Evolutionary conservation across 441 rosid genomes (phyloP).

Genomic region (Theobroma grandiflorum): DNA sequence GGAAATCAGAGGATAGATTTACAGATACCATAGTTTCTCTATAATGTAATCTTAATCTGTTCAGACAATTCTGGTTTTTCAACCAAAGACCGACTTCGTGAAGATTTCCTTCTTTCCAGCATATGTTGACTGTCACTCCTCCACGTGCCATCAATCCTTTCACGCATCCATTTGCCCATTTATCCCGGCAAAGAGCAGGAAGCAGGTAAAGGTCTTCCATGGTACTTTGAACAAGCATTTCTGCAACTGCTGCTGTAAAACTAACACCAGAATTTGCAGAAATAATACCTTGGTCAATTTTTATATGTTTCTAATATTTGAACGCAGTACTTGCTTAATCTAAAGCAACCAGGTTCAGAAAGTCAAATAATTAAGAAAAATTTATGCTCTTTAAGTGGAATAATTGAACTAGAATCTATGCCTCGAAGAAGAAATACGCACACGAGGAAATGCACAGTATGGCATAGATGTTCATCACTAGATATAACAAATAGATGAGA

Average conservation of each 20-base stretch:
- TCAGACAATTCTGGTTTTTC: slow-evolving; percentile 37
- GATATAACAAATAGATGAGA: neutral
- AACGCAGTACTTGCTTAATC: neutral
- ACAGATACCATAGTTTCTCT: slow-evolving; percentile 49
- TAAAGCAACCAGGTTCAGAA: neutral
- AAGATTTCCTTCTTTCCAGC: slow-evolving; percentile 84
- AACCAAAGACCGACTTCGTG: slow-evolving; percentile 63
- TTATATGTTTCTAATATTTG: neutral
- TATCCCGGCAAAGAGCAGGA: slow-evolving; percentile 83
- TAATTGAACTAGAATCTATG: neutral
- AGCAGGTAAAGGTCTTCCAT: slow-evolving; percentile 72
- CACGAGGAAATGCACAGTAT: neutral
- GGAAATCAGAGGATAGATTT: slow-evolving; percentile 48
- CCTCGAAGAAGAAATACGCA: neutral
- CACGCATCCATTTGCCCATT: slow-evolving; percentile 77
- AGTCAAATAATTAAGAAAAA: neutral
- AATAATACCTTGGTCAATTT: neutral
- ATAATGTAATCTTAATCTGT: slow-evolving; percentile 58
- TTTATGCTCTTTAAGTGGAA: neutral
- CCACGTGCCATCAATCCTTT: slow-evolving; percentile 88
- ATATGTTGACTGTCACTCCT: slow-evolving; percentile 63
- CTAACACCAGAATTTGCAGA: slow-evolving; percentile 44
- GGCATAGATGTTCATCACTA: neutral
- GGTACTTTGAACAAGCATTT: slow-evolving; percentile 90
- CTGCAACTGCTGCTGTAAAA: slow-evolving; percentile 83